A percentile compares a stretch with the other conserved stretches of the same genome.
Conservation (phyloP, 371 early-diverging fungal genomes). For the Capniomyces stellatus region DNA sequence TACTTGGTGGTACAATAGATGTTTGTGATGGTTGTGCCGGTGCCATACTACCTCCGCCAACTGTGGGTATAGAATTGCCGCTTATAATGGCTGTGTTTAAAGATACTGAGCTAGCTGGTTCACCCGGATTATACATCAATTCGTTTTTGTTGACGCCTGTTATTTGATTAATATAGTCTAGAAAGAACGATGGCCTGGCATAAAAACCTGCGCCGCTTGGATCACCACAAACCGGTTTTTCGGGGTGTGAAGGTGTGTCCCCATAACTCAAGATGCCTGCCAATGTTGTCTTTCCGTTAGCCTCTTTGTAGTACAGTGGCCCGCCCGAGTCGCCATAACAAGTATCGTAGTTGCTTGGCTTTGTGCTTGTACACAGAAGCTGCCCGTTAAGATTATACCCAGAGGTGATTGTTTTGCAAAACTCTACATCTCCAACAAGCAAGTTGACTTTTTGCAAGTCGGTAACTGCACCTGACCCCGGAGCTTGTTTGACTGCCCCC, state of each 20-base stretch:
- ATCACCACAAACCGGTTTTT: slow-evolving; percentile 3
- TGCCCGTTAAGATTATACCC: background rate
- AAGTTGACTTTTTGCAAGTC: background rate
- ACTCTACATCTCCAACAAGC: background rate
- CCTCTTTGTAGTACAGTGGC: slow-evolving; percentile 18
- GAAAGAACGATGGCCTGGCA: background rate
- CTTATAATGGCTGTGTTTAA: background rate
- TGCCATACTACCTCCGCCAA: too few species aligned
- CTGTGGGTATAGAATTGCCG: background rate
- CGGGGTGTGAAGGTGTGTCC: background rate
- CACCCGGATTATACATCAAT: background rate
- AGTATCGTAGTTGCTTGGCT: slow-evolving; percentile 17
- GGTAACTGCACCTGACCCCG: background rate
- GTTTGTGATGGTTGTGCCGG: too few species aligned
- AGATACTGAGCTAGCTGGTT: background rate
- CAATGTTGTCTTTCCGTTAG: slow-evolving; percentile 11
- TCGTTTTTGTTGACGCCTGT: background rate
- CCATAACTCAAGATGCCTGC: slow-evolving; percentile 27
- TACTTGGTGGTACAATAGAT: too few species aligned
- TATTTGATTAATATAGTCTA: background rate
- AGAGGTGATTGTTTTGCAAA: background rate
- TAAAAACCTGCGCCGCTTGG: slow-evolving; percentile 1
- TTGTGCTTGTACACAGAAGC: background rate
- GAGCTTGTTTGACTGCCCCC: background rate
- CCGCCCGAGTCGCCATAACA: slow-evolving; percentile 31